phyloP scores from a whole-genome alignment of 176 grass and related monocot genomes.

The Neostapfia colusana region DNA sequence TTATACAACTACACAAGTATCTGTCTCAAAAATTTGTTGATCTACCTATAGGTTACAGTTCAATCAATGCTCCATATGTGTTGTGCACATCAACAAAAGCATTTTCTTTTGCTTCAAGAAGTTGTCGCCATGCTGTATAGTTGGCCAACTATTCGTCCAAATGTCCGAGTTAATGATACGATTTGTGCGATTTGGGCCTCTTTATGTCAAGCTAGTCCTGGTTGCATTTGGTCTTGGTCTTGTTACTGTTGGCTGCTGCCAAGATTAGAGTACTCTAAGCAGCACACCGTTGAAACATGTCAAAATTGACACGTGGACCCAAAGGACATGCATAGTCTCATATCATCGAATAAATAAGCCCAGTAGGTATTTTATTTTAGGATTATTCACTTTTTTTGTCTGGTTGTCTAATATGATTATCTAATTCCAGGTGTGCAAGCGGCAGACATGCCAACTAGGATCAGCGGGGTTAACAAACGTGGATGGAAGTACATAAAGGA shows the following conservation, averaged over 20 bases:
- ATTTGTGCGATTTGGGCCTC: background rate
- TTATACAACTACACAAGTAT: too few species aligned
- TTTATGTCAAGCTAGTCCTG: background rate
- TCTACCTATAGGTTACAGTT: background rate
- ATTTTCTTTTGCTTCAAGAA: background rate
- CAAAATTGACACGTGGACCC: too few species aligned
- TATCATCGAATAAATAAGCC: background rate
- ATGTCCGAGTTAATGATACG: background rate
- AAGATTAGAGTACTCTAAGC: background rate
- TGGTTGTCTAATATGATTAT: conserved; percentile 22
- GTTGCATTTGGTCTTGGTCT: background rate
- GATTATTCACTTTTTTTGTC: background rate
- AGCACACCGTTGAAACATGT: background rate
- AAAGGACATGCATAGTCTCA: background rate
- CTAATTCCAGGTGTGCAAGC: conserved; percentile 50
- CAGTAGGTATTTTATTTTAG: background rate
- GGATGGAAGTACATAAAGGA: conserved; percentile 79
- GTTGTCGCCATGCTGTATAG: background rate
- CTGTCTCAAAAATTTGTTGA: background rate
- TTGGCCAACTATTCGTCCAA: background rate
- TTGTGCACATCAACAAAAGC: background rate
- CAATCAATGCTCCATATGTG: background rate
- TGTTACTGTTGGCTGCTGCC: background rate
- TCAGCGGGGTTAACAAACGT: conserved; percentile 75
- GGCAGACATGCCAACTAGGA: conserved; percentile 49